Evolutionary conservation across 2,329 filamentous ascomycete genomes (phyloP).

Genomic region (Monilinia vaccinii-corymbosi): DNA sequence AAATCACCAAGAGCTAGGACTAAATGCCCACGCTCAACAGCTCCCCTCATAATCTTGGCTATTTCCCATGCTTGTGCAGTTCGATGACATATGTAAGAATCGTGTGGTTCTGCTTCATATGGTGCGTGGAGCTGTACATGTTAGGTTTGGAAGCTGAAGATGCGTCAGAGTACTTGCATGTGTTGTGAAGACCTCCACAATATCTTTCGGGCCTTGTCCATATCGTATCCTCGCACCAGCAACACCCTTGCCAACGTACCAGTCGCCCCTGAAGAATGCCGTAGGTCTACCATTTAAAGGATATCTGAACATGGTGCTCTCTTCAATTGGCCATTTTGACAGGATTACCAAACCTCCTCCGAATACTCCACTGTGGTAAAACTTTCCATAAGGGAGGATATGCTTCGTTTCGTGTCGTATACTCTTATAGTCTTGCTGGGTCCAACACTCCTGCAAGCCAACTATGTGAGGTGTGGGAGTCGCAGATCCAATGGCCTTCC

Average conservation of each 20-base stretch:
- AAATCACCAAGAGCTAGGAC: constrained; percentile 88
- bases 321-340: constrained; percentile 84
- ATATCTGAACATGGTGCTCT: constrained; percentile 78
- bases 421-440: constrained; percentile 69
- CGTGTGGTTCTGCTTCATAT: constrained; percentile 69
- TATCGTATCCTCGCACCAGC: constrained; percentile 73
- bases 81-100: constrained; percentile 84
- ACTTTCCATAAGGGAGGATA: constrained; percentile 82
- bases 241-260: constrained; percentile 93
- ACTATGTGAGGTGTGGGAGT: constrained; percentile 72
- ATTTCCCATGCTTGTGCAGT: constrained; percentile 94
- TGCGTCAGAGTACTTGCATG: constrained; percentile 47
- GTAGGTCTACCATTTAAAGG: constrained; percentile 89
- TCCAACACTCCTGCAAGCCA: constrained; percentile 93
- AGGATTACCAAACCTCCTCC: constrained; percentile 84
- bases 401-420: constrained; percentile 66
- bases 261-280: constrained; percentile 89
- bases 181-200: constrained; percentile 87
- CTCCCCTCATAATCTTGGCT: constrained; percentile 75
- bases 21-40: constrained; percentile 70
- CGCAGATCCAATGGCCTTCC: constrained; percentile 61
- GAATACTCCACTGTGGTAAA: constrained; percentile 83
- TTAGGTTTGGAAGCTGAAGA: constrained; percentile 30
- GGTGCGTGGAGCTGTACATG: constrained; percentile 63
- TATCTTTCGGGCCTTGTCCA: constrained; percentile 52